These are phyloP conservation scores for Quercus aquifolioides DNA, from an alignment of 306 rosid genomes.

Conservation along the genomic window DNA sequence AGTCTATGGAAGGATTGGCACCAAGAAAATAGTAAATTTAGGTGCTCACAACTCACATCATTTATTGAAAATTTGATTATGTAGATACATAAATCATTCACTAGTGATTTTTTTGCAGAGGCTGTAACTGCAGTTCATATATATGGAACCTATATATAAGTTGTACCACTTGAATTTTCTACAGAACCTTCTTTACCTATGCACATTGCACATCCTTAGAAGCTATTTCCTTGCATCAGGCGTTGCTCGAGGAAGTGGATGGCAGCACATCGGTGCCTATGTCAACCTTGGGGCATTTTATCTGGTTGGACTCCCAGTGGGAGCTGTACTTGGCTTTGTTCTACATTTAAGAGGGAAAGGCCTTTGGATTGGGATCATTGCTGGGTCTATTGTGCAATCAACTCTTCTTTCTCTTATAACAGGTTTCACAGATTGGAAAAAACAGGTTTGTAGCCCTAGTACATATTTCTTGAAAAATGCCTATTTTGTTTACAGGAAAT, in stretches of 20 bases:
- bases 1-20: not conserved
- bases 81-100: no score
- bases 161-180: not conserved
- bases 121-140: no score
- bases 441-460: conserved; percentile 25
- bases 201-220: not conserved
- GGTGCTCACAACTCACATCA: not conserved
- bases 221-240: conserved; percentile 7
- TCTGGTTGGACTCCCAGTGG: conserved; percentile 35
- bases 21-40: not conserved
- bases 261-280: conserved; percentile 38
- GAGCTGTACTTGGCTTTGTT: conserved; percentile 20
- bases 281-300: conserved; percentile 34
- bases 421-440: conserved; percentile 36
- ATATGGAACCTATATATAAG: no score
- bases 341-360: conserved; percentile 39
- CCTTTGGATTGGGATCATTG: conserved; percentile 36
- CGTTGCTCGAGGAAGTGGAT: conserved; percentile 44
- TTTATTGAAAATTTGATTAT: no score
- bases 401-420: conserved; percentile 17
- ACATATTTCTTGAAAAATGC: not conserved
- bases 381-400: conserved; percentile 34
- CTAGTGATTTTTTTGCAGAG: no score
- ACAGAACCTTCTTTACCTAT: not conserved
- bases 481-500: not conserved